Conservation (phyloP, 192 early-diverging fungal species). For the Cladochytrium replicatum region DNA sequence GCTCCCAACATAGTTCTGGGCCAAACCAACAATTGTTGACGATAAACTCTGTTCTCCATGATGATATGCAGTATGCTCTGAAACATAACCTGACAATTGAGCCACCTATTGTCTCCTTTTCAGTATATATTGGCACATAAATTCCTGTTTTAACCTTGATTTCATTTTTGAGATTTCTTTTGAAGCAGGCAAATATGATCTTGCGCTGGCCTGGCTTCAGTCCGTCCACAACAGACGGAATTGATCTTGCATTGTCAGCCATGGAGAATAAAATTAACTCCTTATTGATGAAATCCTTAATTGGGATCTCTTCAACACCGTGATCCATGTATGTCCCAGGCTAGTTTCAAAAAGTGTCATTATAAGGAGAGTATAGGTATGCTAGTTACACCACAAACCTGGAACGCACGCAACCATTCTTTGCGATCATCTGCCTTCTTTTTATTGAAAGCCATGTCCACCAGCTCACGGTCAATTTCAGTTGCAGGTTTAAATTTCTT, state of each 20-base stretch:
- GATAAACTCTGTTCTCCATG: conserved; percentile 83
- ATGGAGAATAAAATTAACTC: conserved; percentile 92
- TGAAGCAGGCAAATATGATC: conserved; percentile 78
- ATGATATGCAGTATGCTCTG: conserved; percentile 86
- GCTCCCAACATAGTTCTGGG: conserved; percentile 89
- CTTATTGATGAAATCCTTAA: conserved; percentile 88
- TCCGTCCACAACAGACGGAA: conserved; percentile 88
- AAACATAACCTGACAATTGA: conserved; percentile 78
- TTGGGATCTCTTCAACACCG: conserved; percentile 57
- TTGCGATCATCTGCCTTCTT: conserved; percentile 90
- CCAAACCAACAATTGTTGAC: conserved; percentile 83
- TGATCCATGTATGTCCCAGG: conserved; percentile 89
- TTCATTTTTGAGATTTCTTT: conserved; percentile 68
- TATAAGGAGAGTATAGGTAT: conserved; percentile 1
- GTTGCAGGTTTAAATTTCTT: conserved; percentile 59
- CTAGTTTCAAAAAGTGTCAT: conserved; percentile 21
- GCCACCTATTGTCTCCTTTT: conserved; percentile 40
- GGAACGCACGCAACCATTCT: conserved; percentile 74
- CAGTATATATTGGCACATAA: too few relatives aligned
- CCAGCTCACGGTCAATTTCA: conserved; percentile 56
- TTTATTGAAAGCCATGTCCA: conserved; percentile 97
- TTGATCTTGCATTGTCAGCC: conserved; percentile 89
- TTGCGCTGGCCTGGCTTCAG: conserved; percentile 97
- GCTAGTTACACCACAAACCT: conserved; percentile 33
- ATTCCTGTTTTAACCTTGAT: conserved; percentile 70